These are phyloP conservation scores for Apiospora pterosperma DNA, from an alignment of 2,329 filamentous ascomycete species.

Conservation along the genomic window DNA sequence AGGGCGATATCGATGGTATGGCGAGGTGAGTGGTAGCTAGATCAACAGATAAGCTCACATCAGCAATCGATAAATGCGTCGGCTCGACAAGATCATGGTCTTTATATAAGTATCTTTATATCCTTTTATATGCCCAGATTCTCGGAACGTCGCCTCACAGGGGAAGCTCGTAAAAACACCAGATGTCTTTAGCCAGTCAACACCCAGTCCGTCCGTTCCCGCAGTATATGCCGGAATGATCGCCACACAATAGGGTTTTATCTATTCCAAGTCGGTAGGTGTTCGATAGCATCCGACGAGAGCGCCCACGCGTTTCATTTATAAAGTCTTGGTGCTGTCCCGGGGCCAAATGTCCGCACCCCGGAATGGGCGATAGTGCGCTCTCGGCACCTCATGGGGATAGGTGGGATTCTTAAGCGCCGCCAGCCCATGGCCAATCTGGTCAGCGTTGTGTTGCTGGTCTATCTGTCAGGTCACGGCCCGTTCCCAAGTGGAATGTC, in stretches of 20 bases:
- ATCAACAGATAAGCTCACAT: not conserved
- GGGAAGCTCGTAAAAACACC: not conserved
- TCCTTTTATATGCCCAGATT: not conserved
- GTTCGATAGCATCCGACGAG: not conserved
- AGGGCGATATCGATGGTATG: not conserved
- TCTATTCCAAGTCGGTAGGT: not conserved
- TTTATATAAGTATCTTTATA: not conserved
- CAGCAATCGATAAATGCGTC: not conserved
- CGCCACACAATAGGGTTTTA: not conserved
- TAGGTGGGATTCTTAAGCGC: not conserved
- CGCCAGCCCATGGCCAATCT: not conserved
- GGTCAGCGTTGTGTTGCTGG: not conserved
- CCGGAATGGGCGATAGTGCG: constrained; percentile 1
- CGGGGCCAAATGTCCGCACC: not conserved
- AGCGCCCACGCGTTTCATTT: not conserved
- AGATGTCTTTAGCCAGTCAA: not conserved
- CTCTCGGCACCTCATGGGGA: not conserved
- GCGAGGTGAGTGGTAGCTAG: not conserved
- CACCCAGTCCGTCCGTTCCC: not conserved
- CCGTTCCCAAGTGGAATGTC: no score
- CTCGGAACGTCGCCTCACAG: not conserved
- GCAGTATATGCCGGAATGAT: not conserved
- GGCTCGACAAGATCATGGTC: not conserved
- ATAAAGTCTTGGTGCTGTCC: not conserved
- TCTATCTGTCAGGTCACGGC: not conserved